Conservation (phyloP, 148 eudicot species). For the Silene uniflora region DNA sequence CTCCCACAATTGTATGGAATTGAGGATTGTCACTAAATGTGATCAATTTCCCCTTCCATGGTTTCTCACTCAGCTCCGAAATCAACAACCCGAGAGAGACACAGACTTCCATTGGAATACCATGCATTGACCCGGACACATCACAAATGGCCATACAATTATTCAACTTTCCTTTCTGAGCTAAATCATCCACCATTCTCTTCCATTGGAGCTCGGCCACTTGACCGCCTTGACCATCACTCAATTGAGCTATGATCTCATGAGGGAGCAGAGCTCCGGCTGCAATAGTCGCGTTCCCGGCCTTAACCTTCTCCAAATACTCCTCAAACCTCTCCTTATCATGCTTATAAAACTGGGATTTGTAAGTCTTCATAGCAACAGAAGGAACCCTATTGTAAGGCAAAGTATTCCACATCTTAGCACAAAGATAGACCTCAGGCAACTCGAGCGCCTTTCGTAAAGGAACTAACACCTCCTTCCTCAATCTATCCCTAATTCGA, state of each 20-base stretch:
- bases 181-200: conserved; percentile 47
- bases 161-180: conserved; percentile 28
- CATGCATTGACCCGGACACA: conserved; percentile 35
- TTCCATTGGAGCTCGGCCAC: conserved; percentile 49
- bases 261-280: conserved; percentile 58
- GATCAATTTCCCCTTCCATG: conserved; percentile 20
- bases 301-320: conserved; percentile 36
- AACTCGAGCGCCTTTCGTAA: no score
- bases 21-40: conserved; percentile 4
- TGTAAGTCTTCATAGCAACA: conserved; percentile 43
- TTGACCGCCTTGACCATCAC: not conserved
- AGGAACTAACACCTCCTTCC: no score
- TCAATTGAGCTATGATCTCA: conserved; percentile 31
- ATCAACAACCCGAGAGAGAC: conserved; percentile 33
- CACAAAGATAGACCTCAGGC: no score
- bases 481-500: no score
- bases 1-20: conserved; percentile 8
- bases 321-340: conserved; percentile 34
- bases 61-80: conserved; percentile 16
- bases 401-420: no score
- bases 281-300: conserved; percentile 39
- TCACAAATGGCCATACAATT: conserved; percentile 42
- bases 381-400: no score
- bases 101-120: conserved; percentile 40
- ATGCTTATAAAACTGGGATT: conserved; percentile 23